Base-by-base conservation (phyloP, 441 rosid species). In the Pelargonium exstipulatum region DNA sequence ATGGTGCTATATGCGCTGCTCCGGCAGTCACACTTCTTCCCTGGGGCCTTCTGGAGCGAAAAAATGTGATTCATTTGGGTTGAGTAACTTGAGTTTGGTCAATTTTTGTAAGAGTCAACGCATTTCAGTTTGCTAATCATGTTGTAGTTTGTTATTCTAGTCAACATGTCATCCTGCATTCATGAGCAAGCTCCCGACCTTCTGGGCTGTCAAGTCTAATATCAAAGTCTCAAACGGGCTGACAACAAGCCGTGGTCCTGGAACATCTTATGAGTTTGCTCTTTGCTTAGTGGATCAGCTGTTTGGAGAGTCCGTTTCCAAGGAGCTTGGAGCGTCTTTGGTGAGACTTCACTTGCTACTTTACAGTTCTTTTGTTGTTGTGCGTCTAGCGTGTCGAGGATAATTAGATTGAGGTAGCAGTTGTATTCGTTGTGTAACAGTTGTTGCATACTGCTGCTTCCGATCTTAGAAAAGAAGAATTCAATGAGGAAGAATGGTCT, bases 221-320 rank as follows among this genome's bases (percentile, higher is more conserved):
- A 73, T 88, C 74, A 92, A 85, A 83, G 87, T 91, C 76, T 91
- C 96, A 4, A 89, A 90, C 64, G 96, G 89, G 79, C 88, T 90
- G 73, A 95, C 97, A 61, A 95, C 99, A 55, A 91, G 99, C 75
- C 95, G 88, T 67, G 97, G 97, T 57, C 97, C 99, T 1, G 99
- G 97, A 63, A 95, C 99, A 77, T 85, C 90, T 68, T 89, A 88
- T 60, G 77, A 78, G 82, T 95, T 95, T 82, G 96, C 96, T 66
- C 71, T 95, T 61, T 83, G 88, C 79, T 84, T 91, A 32, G 92
- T 80, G 8, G 90, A 88, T 9, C 96, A 95, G 84, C 86, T 95
- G 62, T 86, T 84, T 66, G 97, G 99, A 74, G 97, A 88, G 73
- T 65, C 88, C 35, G 78, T 74, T 64, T 95, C 97, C 63, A 81